Evolutionary conservation across 2,329 filamentous ascomycete genomes (phyloP), one percentile per base, ranked within the genome.

Genomic region (Leptosphaerulina australis): DNA sequence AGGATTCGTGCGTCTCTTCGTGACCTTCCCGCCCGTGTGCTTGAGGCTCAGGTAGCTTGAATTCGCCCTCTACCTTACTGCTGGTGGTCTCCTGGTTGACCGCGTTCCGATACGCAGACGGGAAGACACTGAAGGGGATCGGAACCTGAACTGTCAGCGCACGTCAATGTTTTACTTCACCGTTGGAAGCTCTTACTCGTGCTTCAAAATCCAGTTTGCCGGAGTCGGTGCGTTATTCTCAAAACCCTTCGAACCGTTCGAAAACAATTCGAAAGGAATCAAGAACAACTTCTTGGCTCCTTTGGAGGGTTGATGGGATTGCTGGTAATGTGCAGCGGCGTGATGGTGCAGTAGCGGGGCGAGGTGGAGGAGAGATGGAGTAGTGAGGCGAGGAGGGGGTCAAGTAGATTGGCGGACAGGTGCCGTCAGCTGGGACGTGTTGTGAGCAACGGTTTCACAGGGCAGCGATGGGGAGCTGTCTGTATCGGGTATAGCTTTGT

Each of bases 181-280:
- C 14, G 34, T 22, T 15, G 25, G 14, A 37, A 28, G 25, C 39
- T 37, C 61, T 91, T 81, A 97, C 90, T 81, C 91, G 90, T 81
- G 92, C 91, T 89, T 96, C 92, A 94, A 96, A 97, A 90, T 97
- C 92, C 92, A 97, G 92, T 83, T 91, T 97, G 90, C 90, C 88
- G 88, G 86, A 87, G 88, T 86, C 80, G 76, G 77, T 77, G 79
- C 80, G 85, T 80, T 84, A 83, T 87, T 87, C 90, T 84, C 83
- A 85, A 85, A 76, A 75, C 80, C 79, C 79, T 79, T 79, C 79
- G 77, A 81, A 77, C 74, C 76, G 72, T 72, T 72, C 70, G 63
- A 66, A 70, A 73, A 74, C 71, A 72, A 70, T 70, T 74, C 83
- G 83, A 85, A 85, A 85, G 83, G 83, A 85, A 81, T 82, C 78